Evolutionary conservation across 2,329 filamentous ascomycete species (phyloP).

Genomic region (Graphilbum sp.): DNA sequence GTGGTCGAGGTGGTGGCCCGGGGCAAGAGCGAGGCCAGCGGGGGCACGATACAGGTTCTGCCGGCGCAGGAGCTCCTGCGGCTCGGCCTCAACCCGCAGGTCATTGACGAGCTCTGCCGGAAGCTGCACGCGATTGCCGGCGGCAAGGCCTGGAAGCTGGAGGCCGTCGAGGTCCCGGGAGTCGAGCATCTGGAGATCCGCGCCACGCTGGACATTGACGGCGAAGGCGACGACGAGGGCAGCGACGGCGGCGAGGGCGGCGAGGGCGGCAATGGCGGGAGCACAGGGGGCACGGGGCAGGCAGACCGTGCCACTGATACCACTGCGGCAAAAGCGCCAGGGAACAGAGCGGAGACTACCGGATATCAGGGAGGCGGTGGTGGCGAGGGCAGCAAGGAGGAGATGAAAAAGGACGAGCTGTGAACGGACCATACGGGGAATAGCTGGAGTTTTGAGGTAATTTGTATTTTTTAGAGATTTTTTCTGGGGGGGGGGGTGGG

Average conservation of each 20-base stretch:
- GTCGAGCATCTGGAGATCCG: conserved; percentile 45
- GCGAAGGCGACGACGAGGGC: conserved; percentile 3
- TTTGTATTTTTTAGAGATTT: neutral
- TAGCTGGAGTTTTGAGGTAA: neutral
- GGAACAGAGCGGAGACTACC: too few species aligned
- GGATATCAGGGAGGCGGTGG: neutral
- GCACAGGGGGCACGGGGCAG: too few species aligned
- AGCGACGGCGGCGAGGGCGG: neutral
- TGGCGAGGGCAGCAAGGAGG: conserved; percentile 28
- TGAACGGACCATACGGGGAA: conserved; percentile 17
- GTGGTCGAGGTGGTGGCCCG: conserved; percentile 28
- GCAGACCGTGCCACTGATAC: too few species aligned
- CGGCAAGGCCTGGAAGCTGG: conserved; percentile 62
- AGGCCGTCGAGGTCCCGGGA: conserved; percentile 55
- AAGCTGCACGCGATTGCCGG: conserved; percentile 53
- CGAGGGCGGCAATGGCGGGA: neutral
- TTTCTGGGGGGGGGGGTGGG: too few species aligned
- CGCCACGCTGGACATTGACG: conserved; percentile 45
- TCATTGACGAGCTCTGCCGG: conserved; percentile 52
- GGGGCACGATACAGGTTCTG: conserved; percentile 43
- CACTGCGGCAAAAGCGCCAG: too few species aligned
- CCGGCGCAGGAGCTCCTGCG: conserved; percentile 51
- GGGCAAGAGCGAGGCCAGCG: conserved; percentile 34
- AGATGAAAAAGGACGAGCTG: conserved; percentile 31
- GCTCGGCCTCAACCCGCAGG: conserved; percentile 47